Conservation (phyloP, 306 rosid genomes). For the Glycyrrhiza uralensis region DNA sequence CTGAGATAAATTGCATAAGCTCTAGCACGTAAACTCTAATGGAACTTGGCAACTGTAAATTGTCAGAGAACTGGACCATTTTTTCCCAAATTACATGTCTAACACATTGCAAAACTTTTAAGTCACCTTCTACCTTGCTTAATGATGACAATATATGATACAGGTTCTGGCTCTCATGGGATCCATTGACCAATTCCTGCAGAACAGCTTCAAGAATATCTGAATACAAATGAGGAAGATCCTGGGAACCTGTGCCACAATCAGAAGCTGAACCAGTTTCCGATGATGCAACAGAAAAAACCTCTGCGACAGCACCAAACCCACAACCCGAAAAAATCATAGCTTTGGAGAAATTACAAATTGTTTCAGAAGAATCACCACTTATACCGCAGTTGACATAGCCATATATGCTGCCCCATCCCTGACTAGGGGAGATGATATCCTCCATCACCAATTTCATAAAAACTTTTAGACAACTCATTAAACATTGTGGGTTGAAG, state of each 20-base stretch:
- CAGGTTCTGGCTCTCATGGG: conserved; percentile 66
- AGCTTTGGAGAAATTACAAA: conserved; percentile 65
- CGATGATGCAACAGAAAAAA: conserved; percentile 61
- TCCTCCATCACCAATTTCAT: conserved; percentile 87
- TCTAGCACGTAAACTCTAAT: conserved; percentile 77
- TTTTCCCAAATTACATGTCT: conserved; percentile 80
- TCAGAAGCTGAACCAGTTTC: conserved; percentile 43
- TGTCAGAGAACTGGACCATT: conserved; percentile 83
- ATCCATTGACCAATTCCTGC: conserved; percentile 58
- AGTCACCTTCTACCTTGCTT: conserved; percentile 81
- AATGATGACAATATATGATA: conserved; percentile 70
- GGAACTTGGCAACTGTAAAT: conserved; percentile 78
- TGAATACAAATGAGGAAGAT: conserved; percentile 72
- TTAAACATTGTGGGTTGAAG: conserved; percentile 62
- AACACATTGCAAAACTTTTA: conserved; percentile 65
- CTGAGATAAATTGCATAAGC: conserved; percentile 89
- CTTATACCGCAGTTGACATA: conserved; percentile 58
- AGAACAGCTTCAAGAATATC: conserved; percentile 66
- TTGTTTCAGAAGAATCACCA: conserved; percentile 57
- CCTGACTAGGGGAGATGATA: conserved; percentile 84
- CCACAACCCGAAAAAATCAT: conserved; percentile 95
- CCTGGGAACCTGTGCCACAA: conserved; percentile 40
- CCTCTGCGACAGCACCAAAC: conserved; percentile 74
- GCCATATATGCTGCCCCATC: conserved; percentile 70
- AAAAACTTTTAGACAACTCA: conserved; percentile 62